These are phyloP conservation scores for Penicillium sp. DNA, from an alignment of 2,329 filamentous ascomycete genomes.

Conservation along the genomic window DNA sequence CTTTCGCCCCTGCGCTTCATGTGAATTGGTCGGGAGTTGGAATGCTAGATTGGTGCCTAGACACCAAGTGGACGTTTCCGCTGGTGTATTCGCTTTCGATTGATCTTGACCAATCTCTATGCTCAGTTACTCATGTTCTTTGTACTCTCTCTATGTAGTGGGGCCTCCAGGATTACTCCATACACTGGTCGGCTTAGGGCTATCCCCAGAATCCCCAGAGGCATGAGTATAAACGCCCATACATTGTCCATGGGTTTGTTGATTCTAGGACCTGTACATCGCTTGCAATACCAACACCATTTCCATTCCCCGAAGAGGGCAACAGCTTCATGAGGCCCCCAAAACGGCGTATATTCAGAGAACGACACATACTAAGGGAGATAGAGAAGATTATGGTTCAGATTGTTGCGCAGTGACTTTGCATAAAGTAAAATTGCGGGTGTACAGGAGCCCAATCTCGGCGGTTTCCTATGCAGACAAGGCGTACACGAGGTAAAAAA, in stretches of 20 bases:
- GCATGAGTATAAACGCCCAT: background rate
- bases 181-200: background rate
- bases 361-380: background rate
- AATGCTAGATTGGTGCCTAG: background rate
- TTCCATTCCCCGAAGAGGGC: background rate
- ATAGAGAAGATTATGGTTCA: background rate
- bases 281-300: too few species aligned
- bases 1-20: constrained; percentile 1
- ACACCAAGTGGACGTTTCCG: background rate
- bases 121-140: background rate
- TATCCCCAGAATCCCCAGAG: background rate
- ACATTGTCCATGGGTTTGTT: background rate
- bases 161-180: background rate
- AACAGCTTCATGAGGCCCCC: constrained; percentile 19
- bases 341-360: background rate
- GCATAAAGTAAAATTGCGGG: constrained; percentile 11
- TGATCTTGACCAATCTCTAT: background rate
- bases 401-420: constrained; percentile 15
- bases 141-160: background rate
- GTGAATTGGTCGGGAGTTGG: constrained; percentile 3
- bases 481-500: background rate
- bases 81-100: background rate
- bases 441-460: background rate
- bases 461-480: constrained; percentile 2
- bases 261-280: background rate